These are phyloP conservation scores for Curvularia sp. DNA, from an alignment of 2,329 filamentous ascomycete genomes.

Conservation along the genomic window DNA sequence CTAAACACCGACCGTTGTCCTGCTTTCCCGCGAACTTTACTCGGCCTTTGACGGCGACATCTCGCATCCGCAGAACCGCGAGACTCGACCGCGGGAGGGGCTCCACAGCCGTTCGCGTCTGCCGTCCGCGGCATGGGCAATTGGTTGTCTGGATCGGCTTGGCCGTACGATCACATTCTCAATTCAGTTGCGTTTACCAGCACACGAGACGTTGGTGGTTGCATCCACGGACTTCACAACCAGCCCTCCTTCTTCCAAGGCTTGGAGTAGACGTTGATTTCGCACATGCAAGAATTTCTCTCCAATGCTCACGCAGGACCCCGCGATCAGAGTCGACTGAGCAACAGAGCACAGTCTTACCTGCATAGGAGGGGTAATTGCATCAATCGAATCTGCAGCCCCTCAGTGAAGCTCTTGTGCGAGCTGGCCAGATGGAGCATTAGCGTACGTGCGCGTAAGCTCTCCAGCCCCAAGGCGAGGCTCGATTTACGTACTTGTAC, in stretches of 20 bases:
- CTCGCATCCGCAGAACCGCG: conserved; percentile 41
- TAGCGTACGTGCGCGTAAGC: conserved; percentile 20
- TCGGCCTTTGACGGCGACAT: conserved; percentile 34
- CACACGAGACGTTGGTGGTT: background rate
- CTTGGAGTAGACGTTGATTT: background rate
- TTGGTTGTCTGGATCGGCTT: conserved; percentile 20
- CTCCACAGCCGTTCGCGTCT: conserved; percentile 12
- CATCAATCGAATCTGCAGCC: conserved; percentile 14
- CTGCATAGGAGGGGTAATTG: conserved; percentile 2
- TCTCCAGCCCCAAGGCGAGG: conserved; percentile 15
- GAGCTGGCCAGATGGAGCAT: conserved; percentile 25
- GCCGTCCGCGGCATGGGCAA: conserved; percentile 15
- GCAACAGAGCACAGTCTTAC: background rate
- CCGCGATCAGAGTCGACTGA: background rate
- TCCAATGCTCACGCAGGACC: background rate
- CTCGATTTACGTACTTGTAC: conserved; percentile 30
- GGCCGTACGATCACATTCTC: conserved; percentile 17
- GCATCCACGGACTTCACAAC: conserved; percentile 5
- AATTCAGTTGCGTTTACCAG: background rate
- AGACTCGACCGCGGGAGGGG: conserved; percentile 36
- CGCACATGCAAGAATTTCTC: background rate
- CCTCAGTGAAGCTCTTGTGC: conserved; percentile 18
- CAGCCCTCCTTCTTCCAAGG: background rate
- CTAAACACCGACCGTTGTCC: conserved; percentile 21
- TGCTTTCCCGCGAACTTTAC: conserved; percentile 23